Evolutionary conservation across 768 basidiomycete genomes (phyloP).

Genomic region (Phylloporus sp.): DNA sequence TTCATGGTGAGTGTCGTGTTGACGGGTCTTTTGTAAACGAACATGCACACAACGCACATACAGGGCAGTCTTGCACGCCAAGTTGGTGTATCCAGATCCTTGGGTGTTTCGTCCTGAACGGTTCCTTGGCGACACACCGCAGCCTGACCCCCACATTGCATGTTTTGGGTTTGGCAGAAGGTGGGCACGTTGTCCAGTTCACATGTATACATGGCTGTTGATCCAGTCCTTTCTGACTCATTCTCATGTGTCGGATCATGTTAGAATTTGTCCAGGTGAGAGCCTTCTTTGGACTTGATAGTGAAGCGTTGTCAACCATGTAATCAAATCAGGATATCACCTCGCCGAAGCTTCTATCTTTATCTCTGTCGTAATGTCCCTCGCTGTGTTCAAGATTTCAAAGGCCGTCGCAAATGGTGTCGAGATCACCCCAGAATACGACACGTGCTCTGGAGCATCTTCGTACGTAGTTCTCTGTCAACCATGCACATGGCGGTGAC

Average conservation of each 20-base stretch:
- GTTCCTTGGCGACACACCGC: slow-evolving; percentile 22
- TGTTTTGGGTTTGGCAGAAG: slow-evolving; percentile 31
- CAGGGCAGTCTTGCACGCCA: slow-evolving; percentile 55
- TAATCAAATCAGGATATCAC: slow-evolving; percentile 18
- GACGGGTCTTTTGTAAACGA: background rate
- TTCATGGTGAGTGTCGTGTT: slow-evolving; percentile 15
- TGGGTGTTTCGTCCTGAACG: slow-evolving; percentile 33
- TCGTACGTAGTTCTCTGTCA: slow-evolving; percentile 32
- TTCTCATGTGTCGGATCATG: background rate
- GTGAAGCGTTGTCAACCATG: background rate
- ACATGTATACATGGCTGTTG: background rate
- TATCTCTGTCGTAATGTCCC: slow-evolving; percentile 31
- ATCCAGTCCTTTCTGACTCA: background rate
- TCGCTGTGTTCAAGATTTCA: slow-evolving; percentile 44
- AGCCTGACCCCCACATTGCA: slow-evolving; percentile 14
- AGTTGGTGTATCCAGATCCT: slow-evolving; percentile 34
- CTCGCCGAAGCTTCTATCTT: slow-evolving; percentile 31
- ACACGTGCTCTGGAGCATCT: slow-evolving; percentile 40
- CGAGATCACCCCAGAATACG: slow-evolving; percentile 42
- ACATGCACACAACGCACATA: background rate
- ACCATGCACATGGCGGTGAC: background rate
- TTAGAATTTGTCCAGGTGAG: slow-evolving; percentile 22
- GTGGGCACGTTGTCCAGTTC: slow-evolving; percentile 1
- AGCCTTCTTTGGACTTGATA: background rate
- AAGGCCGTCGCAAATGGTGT: slow-evolving; percentile 40